Base-by-base conservation (phyloP, 805 yeast species). In the Candida sonorensis region DNA sequence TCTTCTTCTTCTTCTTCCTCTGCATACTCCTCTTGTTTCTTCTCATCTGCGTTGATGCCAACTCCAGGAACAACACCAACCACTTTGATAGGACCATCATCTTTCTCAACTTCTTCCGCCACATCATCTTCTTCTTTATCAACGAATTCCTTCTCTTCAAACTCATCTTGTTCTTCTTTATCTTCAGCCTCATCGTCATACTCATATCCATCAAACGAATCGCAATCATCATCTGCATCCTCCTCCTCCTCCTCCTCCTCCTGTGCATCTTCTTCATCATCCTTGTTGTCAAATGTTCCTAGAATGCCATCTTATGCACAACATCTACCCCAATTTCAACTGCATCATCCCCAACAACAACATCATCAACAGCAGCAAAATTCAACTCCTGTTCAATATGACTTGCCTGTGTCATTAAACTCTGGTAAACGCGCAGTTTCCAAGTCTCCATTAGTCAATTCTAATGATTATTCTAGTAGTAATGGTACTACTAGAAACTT, bases 41-140 rank as follows among this genome's bases (percentile, higher is more conserved):
- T 10, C 24, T 8, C 12, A 7, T 22, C 12, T 8, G 9, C 35
- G 24, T 26, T 34, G 17, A 37, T 51, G 10, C 48, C 54, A 16
- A 55, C 61, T 13, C 61, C 61, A 6, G 58, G 60, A 26, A 48
- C 56, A 15, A 56, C 61, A 3, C 55, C 55, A 15, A 40, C 40
- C 11, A 30, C 46, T 5, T 30, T 36, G n/a, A n/a, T n/a, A n/a
- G n/a, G n/a, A n/a, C n/a, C n/a, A n/a, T n/a, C n/a, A 9, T 31
- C 34, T 8, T 18, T 30, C 10, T 33, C 36, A 8, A 25, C 33
- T 8, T 17, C 21, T 9, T 30, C 27, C 10, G 19, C 28, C 3
- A 23, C 36, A 16, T 28, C 29, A 9, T 27, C 34, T 22, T 30
- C 26, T 17, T 17, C 31, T 12, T 15, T n/a, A n/a, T n/a, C n/a